Base-by-base conservation (phyloP, 2,329 filamentous ascomycete genomes). In the Aspergillus cejpii region DNA sequence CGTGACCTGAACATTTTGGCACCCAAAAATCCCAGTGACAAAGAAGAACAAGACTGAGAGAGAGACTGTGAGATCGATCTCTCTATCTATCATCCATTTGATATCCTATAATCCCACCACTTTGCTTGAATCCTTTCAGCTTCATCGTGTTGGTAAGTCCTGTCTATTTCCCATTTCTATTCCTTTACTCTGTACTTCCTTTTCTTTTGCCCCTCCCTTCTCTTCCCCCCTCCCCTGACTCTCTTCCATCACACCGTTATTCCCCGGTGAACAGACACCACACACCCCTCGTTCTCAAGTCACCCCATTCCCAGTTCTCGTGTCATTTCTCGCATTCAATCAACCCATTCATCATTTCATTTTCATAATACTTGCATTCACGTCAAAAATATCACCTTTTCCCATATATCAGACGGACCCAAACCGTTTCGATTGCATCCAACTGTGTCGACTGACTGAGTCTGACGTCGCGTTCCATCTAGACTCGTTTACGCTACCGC, bases 401-500 rank as follows among this genome's bases (percentile, higher is more conserved):
- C 14, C 34, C 26, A 23, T 8, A 21, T 26, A 36, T 34, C 34
- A 24, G 29, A 34, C 38, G 26, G 11, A 24, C 14, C 14, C 26
- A 34, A 41, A 38, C 24, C 27, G 21, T 21, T 37, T 21, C 33
- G 34, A 37, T 24, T 44, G 29, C 11, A 7, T n/a, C 23, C 8
- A 5, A 4, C 8, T 24, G 5, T 24, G 5, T 49, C 20, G 24
- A 41, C 37, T 43, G 49, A 50, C 50, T 54, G 55, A 39, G 41
- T 49, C 49, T 52, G 48, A 49, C 44, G 41, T 55, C 54, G 46
- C 52, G 41, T 48, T 37, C 37, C 45, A 45, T 40, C 40, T 43
- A 42, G 50, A 54, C 48, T 47, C 47, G 41, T 52, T 49, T 52
- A 55, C 57, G 56, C 58, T 64, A 67, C 67, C 64, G 63, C 66